Evolutionary conservation across 805 yeast species (phyloP).

Genomic region (Debaryomyces maramus): DNA sequence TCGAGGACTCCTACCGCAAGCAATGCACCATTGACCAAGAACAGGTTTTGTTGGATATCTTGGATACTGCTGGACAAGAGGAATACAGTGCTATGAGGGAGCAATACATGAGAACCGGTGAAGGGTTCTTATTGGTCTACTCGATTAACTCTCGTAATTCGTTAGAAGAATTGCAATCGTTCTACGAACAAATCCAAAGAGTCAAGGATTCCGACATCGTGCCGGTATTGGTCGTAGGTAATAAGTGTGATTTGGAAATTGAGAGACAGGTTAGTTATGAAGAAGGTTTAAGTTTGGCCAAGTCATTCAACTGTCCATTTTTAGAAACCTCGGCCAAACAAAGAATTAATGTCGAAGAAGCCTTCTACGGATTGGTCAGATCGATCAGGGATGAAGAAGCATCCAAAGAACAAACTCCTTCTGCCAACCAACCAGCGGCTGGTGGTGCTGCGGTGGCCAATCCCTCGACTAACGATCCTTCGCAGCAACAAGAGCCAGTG

Average conservation of each 20-base stretch:
- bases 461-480: slow-evolving; percentile 2
- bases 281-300: slow-evolving; percentile 64
- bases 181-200: slow-evolving; percentile 72
- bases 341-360: slow-evolving; percentile 84
- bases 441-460: background rate
- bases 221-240: slow-evolving; percentile 80
- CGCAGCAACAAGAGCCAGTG: background rate
- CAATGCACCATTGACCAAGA: slow-evolving; percentile 81
- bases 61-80: slow-evolving; percentile 98
- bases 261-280: slow-evolving; percentile 73
- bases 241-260: slow-evolving; percentile 72
- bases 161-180: slow-evolving; percentile 79
- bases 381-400: slow-evolving; percentile 39
- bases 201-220: slow-evolving; percentile 74
- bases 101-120: slow-evolving; percentile 94
- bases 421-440: slow-evolving; percentile 7
- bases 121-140: slow-evolving; percentile 88
- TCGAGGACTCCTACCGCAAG: slow-evolving; percentile 89
- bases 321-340: slow-evolving; percentile 93
- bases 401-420: slow-evolving; percentile 4
- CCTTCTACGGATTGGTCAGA: slow-evolving; percentile 70
- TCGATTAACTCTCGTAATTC: slow-evolving; percentile 83
- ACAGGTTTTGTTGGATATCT: slow-evolving; percentile 74
- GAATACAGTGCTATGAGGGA: slow-evolving; percentile 86
- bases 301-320: slow-evolving; percentile 67